Conservation (phyloP, 306 rosid species). For the Cicer cuneatum region DNA sequence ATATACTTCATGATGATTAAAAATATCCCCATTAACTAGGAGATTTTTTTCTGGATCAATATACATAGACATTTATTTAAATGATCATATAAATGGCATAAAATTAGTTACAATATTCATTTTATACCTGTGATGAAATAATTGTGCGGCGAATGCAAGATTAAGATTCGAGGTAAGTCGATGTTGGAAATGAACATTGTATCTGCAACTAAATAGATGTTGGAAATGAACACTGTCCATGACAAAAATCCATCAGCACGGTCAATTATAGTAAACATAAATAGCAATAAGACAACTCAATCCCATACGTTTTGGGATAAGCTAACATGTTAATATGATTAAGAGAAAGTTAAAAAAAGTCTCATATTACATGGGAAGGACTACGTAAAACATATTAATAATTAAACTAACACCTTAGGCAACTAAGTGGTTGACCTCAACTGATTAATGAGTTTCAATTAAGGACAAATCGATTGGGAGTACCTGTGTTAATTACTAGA, state of each 20-base stretch:
- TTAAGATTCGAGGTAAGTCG: too few species aligned
- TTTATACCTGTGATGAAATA: too few species aligned
- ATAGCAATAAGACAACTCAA: slow-evolving; percentile 12
- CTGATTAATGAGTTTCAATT: too few species aligned
- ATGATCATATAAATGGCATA: too few species aligned
- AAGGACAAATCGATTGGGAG: too few species aligned
- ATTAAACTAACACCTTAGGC: not conserved
- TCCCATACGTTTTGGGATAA: slow-evolving; percentile 19
- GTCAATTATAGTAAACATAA: not conserved
- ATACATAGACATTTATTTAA: too few species aligned
- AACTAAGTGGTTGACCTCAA: too few species aligned
- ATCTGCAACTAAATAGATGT: too few species aligned
- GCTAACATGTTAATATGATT: slow-evolving; percentile 6
- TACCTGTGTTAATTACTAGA: too few species aligned
- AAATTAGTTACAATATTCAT: too few species aligned
- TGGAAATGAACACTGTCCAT: slow-evolving; percentile 90
- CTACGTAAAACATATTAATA: not conserved
- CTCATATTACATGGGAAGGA: not conserved
- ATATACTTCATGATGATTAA: not conserved
- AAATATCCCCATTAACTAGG: slow-evolving; percentile 2
- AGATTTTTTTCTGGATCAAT: not conserved
- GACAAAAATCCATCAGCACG: slow-evolving; percentile 44
- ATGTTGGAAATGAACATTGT: too few species aligned
- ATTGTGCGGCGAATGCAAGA: too few species aligned
- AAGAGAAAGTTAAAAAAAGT: not conserved